phyloP scores from a whole-genome alignment of 768 basidiomycete genomes.

The Suillus alpinus region DNA sequence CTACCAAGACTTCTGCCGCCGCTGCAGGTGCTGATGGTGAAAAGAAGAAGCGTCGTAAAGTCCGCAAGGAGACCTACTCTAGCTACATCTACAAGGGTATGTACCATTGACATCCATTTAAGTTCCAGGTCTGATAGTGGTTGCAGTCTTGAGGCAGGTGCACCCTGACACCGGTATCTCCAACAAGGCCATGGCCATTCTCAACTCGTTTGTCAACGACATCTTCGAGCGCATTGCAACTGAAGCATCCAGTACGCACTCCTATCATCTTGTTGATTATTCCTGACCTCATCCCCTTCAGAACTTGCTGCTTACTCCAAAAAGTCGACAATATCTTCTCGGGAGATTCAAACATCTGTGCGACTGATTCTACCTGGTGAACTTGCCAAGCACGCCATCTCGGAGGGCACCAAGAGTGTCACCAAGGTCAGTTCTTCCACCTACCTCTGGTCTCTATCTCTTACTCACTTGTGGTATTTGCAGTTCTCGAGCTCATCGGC shows the following conservation, averaged over 20 bases:
- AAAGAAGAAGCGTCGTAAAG: conserved; percentile 88
- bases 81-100: conserved; percentile 93
- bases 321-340: conserved; percentile 98
- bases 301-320: conserved; percentile 98
- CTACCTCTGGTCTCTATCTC: not conserved
- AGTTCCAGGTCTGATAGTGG: conserved; percentile 3
- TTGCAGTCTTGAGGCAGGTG: conserved; percentile 88
- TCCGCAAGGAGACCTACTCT: conserved; percentile 88
- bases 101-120: not conserved
- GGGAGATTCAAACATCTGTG: conserved; percentile 96
- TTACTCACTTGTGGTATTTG: conserved; percentile 10
- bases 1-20: conserved; percentile 56
- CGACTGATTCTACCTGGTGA: conserved; percentile 96
- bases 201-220: conserved; percentile 96
- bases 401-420: conserved; percentile 83
- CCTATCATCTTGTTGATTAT: not conserved
- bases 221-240: conserved; percentile 92
- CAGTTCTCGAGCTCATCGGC: conserved; percentile 46
- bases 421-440: conserved; percentile 44
- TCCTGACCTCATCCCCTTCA: conserved; percentile 24
- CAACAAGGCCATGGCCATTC: conserved; percentile 95
- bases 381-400: conserved; percentile 97
- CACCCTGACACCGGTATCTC: conserved; percentile 99
- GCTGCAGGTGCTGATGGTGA: conserved; percentile 60
- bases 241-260: conserved; percentile 76